Percentiles rank a stretch among this genome's conserved stretches.
Evolutionary conservation across 2,329 filamentous ascomycete species (phyloP).

Genomic region (Xylaria hypoxylon): DNA sequence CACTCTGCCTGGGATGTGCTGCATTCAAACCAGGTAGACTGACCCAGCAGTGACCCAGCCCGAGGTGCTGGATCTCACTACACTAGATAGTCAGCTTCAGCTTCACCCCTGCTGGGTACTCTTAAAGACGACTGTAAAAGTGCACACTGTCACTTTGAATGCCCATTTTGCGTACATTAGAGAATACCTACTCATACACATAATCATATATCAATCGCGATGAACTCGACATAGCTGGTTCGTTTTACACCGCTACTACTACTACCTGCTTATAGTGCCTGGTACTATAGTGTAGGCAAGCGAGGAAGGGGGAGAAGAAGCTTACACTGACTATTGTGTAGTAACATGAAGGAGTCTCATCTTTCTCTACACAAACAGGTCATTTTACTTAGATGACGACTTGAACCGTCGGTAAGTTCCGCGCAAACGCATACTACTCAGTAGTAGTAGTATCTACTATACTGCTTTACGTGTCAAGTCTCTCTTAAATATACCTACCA

Average conservation of each 20-base stretch:
- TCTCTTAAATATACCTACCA: not conserved
- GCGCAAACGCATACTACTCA: not conserved
- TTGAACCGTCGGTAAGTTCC: conserved; percentile 6
- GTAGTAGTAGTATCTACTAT: not conserved
- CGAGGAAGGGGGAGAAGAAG: conserved; percentile 15
- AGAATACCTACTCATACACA: no score
- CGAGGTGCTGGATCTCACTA: conserved; percentile 39
- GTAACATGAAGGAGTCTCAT: not conserved
- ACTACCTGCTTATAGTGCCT: no score
- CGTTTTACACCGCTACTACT: not conserved
- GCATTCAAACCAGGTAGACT: conserved; percentile 31
- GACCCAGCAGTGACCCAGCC: conserved; percentile 42
- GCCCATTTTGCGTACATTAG: not conserved
- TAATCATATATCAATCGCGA: conserved; percentile 9
- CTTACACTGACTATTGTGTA: not conserved
- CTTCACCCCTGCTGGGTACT: conserved; percentile 21
- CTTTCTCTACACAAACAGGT: not conserved
- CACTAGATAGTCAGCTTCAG: conserved; percentile 35
- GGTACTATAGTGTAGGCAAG: not conserved
- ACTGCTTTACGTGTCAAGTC: not conserved
- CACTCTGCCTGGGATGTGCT: conserved; percentile 36
- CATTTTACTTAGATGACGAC: conserved; percentile 1
- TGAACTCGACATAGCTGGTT: conserved; percentile 3
- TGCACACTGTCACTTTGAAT: not conserved
- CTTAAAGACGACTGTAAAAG: conserved; percentile 3